These are phyloP conservation scores for Omphalotus olearius DNA, from an alignment of 1,284 basidiomycete genomes.

Conservation along the genomic window DNA sequence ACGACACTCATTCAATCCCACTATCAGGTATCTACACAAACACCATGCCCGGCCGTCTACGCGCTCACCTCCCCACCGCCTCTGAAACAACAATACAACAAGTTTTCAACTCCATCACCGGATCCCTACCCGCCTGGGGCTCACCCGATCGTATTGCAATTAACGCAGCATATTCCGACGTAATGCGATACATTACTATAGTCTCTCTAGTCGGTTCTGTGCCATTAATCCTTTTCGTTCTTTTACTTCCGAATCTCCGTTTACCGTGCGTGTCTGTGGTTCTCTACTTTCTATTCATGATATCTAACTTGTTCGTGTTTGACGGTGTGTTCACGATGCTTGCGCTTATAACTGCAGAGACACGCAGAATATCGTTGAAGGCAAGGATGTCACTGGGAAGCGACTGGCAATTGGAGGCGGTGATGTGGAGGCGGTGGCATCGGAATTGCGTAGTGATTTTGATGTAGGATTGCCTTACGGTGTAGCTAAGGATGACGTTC, in stretches of 20 bases:
- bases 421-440: too few species aligned
- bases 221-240: constrained; percentile 1
- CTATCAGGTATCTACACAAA: constrained; percentile 2
- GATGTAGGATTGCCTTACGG: too few species aligned
- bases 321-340: too few species aligned
- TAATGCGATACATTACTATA: constrained; percentile 7
- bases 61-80: constrained; percentile 4
- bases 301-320: too few species aligned
- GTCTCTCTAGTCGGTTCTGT: constrained; percentile 1
- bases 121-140: constrained; percentile 5
- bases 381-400: too few species aligned
- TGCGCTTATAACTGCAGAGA: too few species aligned
- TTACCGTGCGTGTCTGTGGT: not conserved
- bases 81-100: not conserved
- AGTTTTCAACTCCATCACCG: constrained; percentile 8
- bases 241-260: constrained; percentile 1
- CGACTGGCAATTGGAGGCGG: too few species aligned
- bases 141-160: constrained; percentile 3
- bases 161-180: constrained; percentile 8
- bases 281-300: too few species aligned
- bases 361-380: too few species aligned
- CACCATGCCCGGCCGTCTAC: not conserved
- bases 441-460: too few species aligned
- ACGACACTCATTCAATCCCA: not conserved
- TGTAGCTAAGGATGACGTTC: too few species aligned